These are phyloP conservation scores for Lentinula lateritia DNA, from an alignment of 768 basidiomycete species.

Conservation along the genomic window DNA sequence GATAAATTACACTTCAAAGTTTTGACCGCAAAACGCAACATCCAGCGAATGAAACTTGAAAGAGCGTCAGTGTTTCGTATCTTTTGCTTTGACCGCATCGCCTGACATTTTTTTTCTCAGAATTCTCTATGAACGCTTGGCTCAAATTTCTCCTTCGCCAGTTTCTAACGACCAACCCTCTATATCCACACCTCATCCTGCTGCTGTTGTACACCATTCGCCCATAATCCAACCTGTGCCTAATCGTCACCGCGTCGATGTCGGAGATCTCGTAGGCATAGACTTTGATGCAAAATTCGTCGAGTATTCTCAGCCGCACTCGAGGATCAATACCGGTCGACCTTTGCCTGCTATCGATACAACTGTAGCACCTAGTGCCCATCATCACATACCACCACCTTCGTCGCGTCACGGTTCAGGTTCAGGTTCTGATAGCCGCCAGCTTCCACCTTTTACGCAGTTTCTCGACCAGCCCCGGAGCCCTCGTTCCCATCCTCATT, in stretches of 20 bases:
- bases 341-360: conserved; percentile 44
- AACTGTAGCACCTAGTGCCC: conserved; percentile 32
- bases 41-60: conserved; percentile 84
- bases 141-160: conserved; percentile 44
- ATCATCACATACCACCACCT: conserved; percentile 16
- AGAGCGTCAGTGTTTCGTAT: conserved; percentile 60
- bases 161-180: conserved; percentile 17
- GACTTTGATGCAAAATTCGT: conserved; percentile 40
- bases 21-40: conserved; percentile 71
- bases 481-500: conserved; percentile 31
- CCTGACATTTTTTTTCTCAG: conserved; percentile 26
- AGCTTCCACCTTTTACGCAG: conserved; percentile 43
- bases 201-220: conserved; percentile 14
- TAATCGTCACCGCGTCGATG: conserved; percentile 15
- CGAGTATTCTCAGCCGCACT: conserved; percentile 46
- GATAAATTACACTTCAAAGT: conserved; percentile 84
- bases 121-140: conserved; percentile 75
- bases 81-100: conserved; percentile 13
- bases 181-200: conserved; percentile 12
- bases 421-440: conserved; percentile 35
- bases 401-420: conserved; percentile 23
- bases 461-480: conserved; percentile 38
- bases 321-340: conserved; percentile 41
- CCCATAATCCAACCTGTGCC: conserved; percentile 24
- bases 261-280: conserved; percentile 34